Conservation (phyloP, 2,329 filamentous ascomycete genomes). For the Plectosphaerella cucumerina region DNA sequence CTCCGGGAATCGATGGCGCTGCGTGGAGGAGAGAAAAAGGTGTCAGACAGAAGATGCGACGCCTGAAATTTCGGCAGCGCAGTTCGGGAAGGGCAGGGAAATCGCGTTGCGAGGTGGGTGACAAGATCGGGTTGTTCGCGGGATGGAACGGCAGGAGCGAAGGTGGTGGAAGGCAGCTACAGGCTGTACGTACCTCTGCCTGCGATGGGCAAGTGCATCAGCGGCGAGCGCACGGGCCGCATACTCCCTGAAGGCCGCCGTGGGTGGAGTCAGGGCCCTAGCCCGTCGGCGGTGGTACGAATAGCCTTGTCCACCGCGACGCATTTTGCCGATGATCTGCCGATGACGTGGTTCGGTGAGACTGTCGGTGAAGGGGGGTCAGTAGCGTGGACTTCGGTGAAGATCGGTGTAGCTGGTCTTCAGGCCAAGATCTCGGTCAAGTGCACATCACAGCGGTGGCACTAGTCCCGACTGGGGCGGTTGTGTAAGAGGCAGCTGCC, state of each 20-base stretch:
- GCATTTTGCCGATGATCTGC: background rate
- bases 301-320: background rate
- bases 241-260: background rate
- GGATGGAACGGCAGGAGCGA: background rate
- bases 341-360: too few species aligned
- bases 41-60: background rate
- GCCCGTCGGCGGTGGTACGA: background rate
- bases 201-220: background rate
- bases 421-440: too few species aligned
- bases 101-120: background rate
- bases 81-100: too few species aligned
- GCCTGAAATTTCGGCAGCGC: too few species aligned
- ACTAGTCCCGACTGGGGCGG: too few species aligned
- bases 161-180: background rate
- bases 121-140: background rate
- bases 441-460: too few species aligned
- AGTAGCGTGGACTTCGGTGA: too few species aligned
- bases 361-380: too few species aligned
- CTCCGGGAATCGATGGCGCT: slow-evolving; percentile 1
- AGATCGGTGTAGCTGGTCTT: too few species aligned
- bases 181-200: slow-evolving; percentile 3
- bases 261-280: background rate
- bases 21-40: background rate
- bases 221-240: background rate
- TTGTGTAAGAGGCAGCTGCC: too few species aligned